Conservation (phyloP, 2,329 filamentous ascomycete genomes). For the Colletotrichum tropicale region DNA sequence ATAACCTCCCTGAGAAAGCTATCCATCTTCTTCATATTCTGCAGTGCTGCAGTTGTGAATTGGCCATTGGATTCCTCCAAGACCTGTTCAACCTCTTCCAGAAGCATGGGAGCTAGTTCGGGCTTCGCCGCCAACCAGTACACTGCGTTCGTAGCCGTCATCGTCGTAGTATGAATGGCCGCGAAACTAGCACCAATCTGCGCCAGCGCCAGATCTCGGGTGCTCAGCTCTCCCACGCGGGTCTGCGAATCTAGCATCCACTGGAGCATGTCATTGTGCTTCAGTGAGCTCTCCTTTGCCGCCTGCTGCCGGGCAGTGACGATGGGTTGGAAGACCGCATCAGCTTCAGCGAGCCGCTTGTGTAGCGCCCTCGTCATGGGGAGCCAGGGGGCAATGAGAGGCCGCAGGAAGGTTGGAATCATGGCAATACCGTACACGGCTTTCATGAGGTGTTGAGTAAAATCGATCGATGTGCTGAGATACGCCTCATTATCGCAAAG, state of each 20-base stretch:
- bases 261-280: conserved; percentile 38
- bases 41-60: conserved; percentile 36
- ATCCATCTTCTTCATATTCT: conserved; percentile 41
- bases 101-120: conserved; percentile 52
- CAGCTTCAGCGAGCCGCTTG: neutral
- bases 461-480: neutral
- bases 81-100: conserved; percentile 51
- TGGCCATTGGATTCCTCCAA: conserved; percentile 36
- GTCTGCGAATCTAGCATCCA: conserved; percentile 45
- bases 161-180: conserved; percentile 55
- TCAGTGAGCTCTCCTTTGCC: neutral
- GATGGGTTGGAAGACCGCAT: neutral
- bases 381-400: neutral
- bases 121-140: conserved; percentile 56
- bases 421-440: neutral
- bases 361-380: neutral
- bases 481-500: neutral
- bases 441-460: neutral
- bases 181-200: conserved; percentile 51
- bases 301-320: neutral
- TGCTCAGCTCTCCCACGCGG: conserved; percentile 33
- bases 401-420: neutral
- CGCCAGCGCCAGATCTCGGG: conserved; percentile 40
- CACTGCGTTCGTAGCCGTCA: conserved; percentile 41
- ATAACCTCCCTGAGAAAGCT: conserved; percentile 41